phyloP scores from a whole-genome alignment of 2,329 filamentous ascomycete genomes.

The Curvularia sp. region DNA sequence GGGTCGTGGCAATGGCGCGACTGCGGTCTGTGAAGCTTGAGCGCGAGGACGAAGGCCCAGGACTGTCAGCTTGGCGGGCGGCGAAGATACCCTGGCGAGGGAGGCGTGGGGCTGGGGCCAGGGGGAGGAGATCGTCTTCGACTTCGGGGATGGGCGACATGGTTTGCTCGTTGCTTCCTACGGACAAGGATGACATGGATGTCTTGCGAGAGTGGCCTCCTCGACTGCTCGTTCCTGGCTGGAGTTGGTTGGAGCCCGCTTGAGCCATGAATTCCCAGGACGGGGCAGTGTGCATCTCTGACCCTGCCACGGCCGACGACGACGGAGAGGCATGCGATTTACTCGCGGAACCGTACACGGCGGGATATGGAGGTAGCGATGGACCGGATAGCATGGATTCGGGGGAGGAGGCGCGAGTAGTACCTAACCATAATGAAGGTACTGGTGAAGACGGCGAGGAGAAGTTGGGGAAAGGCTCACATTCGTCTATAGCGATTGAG shows the following conservation, averaged over 20 bases:
- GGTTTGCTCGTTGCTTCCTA: slow-evolving; percentile 40
- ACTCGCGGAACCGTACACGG: slow-evolving; percentile 24
- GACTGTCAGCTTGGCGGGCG: slow-evolving; percentile 35
- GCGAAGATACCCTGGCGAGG: slow-evolving; percentile 45
- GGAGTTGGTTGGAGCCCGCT: slow-evolving; percentile 29
- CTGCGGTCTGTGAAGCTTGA: slow-evolving; percentile 45
- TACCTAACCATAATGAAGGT: slow-evolving; percentile 49
- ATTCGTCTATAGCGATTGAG: slow-evolving; percentile 49
- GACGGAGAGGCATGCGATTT: slow-evolving; percentile 36
- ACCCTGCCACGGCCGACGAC: not conserved
- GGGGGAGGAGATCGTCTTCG: slow-evolving; percentile 41
- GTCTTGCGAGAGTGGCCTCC: slow-evolving; percentile 39
- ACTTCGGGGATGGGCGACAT: slow-evolving; percentile 40
- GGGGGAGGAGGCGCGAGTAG: slow-evolving; percentile 47
- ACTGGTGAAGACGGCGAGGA: slow-evolving; percentile 46
- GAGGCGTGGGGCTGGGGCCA: slow-evolving; percentile 37
- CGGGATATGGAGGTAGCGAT: slow-evolving; percentile 32
- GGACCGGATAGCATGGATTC: slow-evolving; percentile 41
- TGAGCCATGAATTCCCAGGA: slow-evolving; percentile 50
- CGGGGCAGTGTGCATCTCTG: slow-evolving; percentile 39
- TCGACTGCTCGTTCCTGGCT: slow-evolving; percentile 30
- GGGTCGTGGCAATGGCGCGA: slow-evolving; percentile 40
- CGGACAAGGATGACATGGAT: slow-evolving; percentile 43
- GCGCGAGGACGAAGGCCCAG: slow-evolving; percentile 34
- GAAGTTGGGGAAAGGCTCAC: slow-evolving; percentile 43